Percentiles rank a stretch among this genome's conserved stretches.
Conservation (phyloP, 352 stramenopile genomes). For the Globisporangium solare region DNA sequence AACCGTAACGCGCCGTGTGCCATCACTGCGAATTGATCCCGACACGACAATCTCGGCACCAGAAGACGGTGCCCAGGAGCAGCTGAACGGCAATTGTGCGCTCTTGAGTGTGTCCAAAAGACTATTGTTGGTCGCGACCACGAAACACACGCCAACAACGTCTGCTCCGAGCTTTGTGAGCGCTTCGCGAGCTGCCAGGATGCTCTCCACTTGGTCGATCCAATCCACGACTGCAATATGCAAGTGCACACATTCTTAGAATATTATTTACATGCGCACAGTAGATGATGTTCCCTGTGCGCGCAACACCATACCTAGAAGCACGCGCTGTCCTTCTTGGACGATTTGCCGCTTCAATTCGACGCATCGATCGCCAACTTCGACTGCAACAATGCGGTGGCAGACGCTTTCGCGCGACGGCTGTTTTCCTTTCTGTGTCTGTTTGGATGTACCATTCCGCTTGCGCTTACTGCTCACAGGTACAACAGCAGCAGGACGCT, state of each 20-base stretch:
- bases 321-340: slow-evolving; percentile 12
- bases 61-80: slow-evolving; percentile 37
- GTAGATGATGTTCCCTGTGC: too few relatives aligned
- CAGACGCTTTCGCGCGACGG: slow-evolving; percentile 16
- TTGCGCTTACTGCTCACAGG: neutral
- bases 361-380: slow-evolving; percentile 19
- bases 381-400: slow-evolving; percentile 21
- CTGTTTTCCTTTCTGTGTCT: neutral
- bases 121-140: slow-evolving; percentile 32
- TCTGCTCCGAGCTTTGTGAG: slow-evolving; percentile 34
- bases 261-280: neutral
- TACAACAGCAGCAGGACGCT: neutral
- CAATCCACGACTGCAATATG: slow-evolving; percentile 39
- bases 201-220: slow-evolving; percentile 37
- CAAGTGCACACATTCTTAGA: neutral
- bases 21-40: neutral
- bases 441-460: neutral
- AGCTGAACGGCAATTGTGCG: slow-evolving; percentile 37
- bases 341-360: slow-evolving; percentile 30
- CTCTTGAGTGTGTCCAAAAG: slow-evolving; percentile 34
- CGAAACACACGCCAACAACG: slow-evolving; percentile 42
- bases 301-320: slow-evolving; percentile 22
- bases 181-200: slow-evolving; percentile 40
- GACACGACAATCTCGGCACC: slow-evolving; percentile 25
- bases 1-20: slow-evolving; percentile 8